Evolutionary conservation across 2,329 filamentous ascomycete genomes (phyloP).

Genomic region (Talaromyces amestolkiae): DNA sequence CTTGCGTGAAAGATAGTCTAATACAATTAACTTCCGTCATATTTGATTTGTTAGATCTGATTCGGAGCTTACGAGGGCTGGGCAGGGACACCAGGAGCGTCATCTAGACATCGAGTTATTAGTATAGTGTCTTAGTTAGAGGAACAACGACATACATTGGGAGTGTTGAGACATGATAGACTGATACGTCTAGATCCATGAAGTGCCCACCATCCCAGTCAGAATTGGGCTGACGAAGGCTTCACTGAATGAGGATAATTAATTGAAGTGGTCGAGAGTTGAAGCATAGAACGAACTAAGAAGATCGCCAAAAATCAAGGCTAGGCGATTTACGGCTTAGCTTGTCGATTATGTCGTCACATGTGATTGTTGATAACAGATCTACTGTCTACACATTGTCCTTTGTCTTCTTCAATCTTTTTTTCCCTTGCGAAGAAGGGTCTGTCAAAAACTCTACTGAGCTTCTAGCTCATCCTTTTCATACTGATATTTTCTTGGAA

Average conservation of each 20-base stretch:
- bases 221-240: neutral
- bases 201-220: conserved; percentile 18
- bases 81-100: conserved; percentile 18
- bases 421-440: neutral
- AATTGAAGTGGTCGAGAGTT: neutral
- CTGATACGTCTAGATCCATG: conserved; percentile 17
- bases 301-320: neutral
- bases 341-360: neutral
- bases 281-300: neutral
- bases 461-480: neutral
- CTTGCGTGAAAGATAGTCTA: conserved; percentile 87
- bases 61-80: conserved; percentile 21
- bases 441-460: neutral
- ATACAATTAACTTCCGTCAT: neutral
- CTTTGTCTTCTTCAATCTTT: neutral
- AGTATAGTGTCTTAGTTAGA: neutral
- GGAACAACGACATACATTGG: conserved; percentile 19
- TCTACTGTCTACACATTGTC: neutral
- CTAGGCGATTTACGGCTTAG: conserved; percentile 1
- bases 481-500: neutral
- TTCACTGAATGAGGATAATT: neutral
- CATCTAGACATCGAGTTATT: conserved; percentile 18
- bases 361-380: conserved; percentile 3
- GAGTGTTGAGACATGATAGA: conserved; percentile 23
- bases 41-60: neutral